Conservation (phyloP, 306 rosid species). For the Vicia faba region DNA sequence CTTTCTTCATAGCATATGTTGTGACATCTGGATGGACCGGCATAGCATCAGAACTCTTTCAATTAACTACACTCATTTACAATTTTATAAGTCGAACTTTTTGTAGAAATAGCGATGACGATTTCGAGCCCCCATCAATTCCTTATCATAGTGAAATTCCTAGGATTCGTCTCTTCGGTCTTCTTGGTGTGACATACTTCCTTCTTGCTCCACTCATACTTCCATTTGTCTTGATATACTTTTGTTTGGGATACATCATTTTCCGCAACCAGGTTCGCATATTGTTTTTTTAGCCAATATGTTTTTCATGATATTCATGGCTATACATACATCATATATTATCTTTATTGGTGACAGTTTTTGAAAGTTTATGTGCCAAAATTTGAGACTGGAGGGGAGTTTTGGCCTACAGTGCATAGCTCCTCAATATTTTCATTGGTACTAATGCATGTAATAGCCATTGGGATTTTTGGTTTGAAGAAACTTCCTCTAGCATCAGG, state of each 20-base stretch:
- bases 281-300: background rate
- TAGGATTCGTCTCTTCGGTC: slow-evolving; percentile 67
- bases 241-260: slow-evolving; percentile 76
- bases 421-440: slow-evolving; percentile 73
- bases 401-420: slow-evolving; percentile 74
- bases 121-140: slow-evolving; percentile 64
- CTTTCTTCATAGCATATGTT: slow-evolving; percentile 82
- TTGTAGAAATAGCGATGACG: slow-evolving; percentile 35
- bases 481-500: slow-evolving; percentile 62
- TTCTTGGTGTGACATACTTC: slow-evolving; percentile 91
- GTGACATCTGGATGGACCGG: slow-evolving; percentile 67
- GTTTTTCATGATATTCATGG: background rate
- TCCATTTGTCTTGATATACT: slow-evolving; percentile 86
- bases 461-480: slow-evolving; percentile 81
- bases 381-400: slow-evolving; percentile 70
- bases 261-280: slow-evolving; percentile 87
- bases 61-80: slow-evolving; percentile 47
- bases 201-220: slow-evolving; percentile 87
- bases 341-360: slow-evolving; percentile 49
- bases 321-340: background rate
- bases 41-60: slow-evolving; percentile 69
- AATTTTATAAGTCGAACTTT: slow-evolving; percentile 45
- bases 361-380: slow-evolving; percentile 70
- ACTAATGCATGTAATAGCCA: slow-evolving; percentile 80
- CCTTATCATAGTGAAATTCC: slow-evolving; percentile 72